Evolutionary conservation across 2,329 filamentous ascomycete genomes (phyloP), one percentile per base, ranked within the genome.

Genomic region (Neoascochyta sp.): DNA sequence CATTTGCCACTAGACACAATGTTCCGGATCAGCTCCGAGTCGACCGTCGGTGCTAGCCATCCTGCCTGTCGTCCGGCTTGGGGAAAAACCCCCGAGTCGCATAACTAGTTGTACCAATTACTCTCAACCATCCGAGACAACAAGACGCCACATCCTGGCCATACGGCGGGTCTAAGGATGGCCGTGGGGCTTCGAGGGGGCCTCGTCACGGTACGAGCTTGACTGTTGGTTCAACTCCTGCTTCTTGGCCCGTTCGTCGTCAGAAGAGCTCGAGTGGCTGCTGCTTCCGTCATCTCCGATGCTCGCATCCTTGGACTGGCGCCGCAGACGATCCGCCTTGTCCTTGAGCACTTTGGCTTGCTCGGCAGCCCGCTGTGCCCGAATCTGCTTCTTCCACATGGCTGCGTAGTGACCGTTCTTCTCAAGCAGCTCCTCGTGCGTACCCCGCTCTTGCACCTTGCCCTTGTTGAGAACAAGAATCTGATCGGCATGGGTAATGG

Each of bases 401-500:
- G 54, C 62, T 5, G 67, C 63, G 37, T 73, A 73, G 16, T 66
- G 61, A 9, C 54, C 56, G 33, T 64, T 67, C 38, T 60, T 52
- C 11, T 64, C 66, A 12, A 75, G 60, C 11, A 76, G 57, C 34
- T 74, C 68, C 10, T 68, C 58, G 34, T 76, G 73, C 1, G 64
- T 70, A 11, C 73, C 73, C 15, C 65, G 60, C 47, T 76, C 73
- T 8, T 67, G 63, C 0, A 74, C 71, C 34, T 62, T 61, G 31
- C 73, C 73, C 42, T 72, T 68, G 42, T 75, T 67, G 27, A 76
- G 57, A 5, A 75, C 73, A 6, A 76, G 62, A 27, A 76, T 76
- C 40, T 75, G 71, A 34, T 76, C 73, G 22, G 73, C 73, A 45
- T 68, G 67, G 15, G 68, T 72, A 40, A 76, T 74, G 10, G 73